A percentile compares a stretch with the other conserved stretches of the same genome.
phyloP scores from a whole-genome alignment of 108 stramenopile species.

The Schizochytrium sp. region DNA sequence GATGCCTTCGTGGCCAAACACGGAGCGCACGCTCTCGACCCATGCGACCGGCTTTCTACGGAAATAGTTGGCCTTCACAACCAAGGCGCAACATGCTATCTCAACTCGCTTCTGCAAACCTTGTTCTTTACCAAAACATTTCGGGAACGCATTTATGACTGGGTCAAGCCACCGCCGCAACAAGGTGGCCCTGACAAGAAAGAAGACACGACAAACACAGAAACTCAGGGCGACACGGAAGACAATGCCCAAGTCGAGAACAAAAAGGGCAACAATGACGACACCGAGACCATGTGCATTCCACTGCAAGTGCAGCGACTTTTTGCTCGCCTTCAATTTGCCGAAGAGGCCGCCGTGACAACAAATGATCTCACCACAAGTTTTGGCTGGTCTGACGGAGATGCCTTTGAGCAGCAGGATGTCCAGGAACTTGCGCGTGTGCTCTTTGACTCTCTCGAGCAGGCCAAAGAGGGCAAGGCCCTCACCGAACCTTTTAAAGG shows the following conservation, averaged over 20 bases:
- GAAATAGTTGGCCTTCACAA: conserved; percentile 35
- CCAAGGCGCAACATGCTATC: conserved; percentile 55
- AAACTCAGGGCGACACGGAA: neutral
- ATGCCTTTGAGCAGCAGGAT: conserved; percentile 36
- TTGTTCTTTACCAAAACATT: conserved; percentile 35
- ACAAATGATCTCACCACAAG: conserved; percentile 36
- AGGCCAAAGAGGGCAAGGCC: neutral
- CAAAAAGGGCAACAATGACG: neutral
- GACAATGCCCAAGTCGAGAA: neutral
- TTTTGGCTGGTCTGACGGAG: conserved; percentile 38
- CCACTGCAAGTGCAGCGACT: conserved; percentile 14
- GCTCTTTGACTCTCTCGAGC: conserved; percentile 46
- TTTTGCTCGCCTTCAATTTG: conserved; percentile 15
- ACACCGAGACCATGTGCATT: neutral
- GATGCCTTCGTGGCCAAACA: neutral
- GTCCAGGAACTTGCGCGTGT: conserved; percentile 45
- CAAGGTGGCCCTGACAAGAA: too few relatives aligned
- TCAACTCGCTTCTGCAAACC: conserved; percentile 51
- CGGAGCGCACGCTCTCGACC: neutral
- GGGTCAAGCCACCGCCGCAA: neutral
- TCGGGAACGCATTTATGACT: conserved; percentile 30
- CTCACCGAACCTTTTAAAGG: conserved; percentile 20
- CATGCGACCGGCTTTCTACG: neutral
- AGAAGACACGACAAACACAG: neutral
- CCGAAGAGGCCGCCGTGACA: neutral